Evolutionary conservation across 768 basidiomycete genomes (phyloP), one percentile per base, ranked within the genome.

Genomic region (Tylopilus intermedius): DNA sequence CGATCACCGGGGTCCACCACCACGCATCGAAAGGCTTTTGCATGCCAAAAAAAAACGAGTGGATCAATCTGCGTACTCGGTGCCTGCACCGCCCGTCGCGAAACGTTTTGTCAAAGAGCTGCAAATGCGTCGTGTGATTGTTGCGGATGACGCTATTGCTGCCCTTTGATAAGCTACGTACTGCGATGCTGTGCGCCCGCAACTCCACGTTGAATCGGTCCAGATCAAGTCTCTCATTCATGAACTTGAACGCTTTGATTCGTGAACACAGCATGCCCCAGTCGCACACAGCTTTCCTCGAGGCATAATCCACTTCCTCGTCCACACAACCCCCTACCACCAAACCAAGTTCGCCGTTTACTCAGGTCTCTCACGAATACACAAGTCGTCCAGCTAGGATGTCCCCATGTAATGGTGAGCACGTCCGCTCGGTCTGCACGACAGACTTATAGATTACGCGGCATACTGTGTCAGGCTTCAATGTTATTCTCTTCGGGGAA

Each of bases 401-500:
- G 63, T 41, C 64, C 49, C 33, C 61, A 18, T 58, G 54, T 37
- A 38, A 55, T 38, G 57, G 63, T 65, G 32, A 55, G 62, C 24
- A 32, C 14, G 8, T 15, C 35, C 45, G 21, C 29, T 49, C 24
- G 40, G 51, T 46, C 38, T 26, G 3, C 51, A 9, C 22, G 2
- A 41, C 29, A 30, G 8, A 48, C 52, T 46, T 46, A 38, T 50
- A 18, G 26, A 54, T 32, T 37, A 49, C 44, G 44, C 42, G 32
- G 11, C 10, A 7, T 21, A n/a, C 15, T 30, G 2, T 26, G 49
- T 47, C 40, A 45, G 45, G 57, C 30, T 52, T 67, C 56, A 68
- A 70, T 14, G 45, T 68, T 22, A 58, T 68, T n/a, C 60, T 68
- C 43, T 68, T 68, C 29, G 67, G 67, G 22, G 67, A 68, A 52